Percentiles rank a stretch among this genome's conserved stretches.
Conservation (phyloP, 2,329 filamentous ascomycete species). For the Davidsoniella australis region DNA sequence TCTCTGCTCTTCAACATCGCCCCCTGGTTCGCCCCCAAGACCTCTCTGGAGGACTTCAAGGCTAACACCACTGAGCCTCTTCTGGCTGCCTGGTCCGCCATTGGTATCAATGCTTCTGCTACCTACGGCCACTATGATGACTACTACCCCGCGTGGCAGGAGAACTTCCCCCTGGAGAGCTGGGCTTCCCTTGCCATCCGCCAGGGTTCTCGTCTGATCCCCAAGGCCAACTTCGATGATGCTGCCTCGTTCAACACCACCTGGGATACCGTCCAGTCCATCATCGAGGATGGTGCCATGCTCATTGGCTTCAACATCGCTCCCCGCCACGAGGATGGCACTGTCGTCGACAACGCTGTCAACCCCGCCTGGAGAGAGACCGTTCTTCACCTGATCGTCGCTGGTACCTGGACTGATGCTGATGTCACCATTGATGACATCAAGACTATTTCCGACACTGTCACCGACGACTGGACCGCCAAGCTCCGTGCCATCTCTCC, state of each 20-base stretch:
- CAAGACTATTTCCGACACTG: conserved; percentile 13
- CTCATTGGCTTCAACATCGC: conserved; percentile 21
- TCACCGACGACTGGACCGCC: conserved; percentile 15
- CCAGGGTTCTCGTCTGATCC: conserved; percentile 20
- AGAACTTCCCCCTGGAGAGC: conserved; percentile 12
- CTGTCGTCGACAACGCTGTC: conserved; percentile 19
- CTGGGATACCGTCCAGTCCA: conserved; percentile 18
- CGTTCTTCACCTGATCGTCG: conserved; percentile 20
- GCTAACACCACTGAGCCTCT: conserved; percentile 17
- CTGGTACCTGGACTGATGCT: conserved; percentile 13
- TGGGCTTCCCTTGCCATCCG: conserved; percentile 11
- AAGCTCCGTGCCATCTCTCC: conserved; percentile 21
- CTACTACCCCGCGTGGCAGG: conserved; percentile 19
- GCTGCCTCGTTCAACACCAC: conserved; percentile 16
- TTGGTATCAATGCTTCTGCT: conserved; percentile 21
- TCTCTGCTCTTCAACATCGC: conserved; percentile 19
- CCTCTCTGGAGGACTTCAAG: conserved; percentile 19
- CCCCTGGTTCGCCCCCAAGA: conserved; percentile 16
- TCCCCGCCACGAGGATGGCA: conserved; percentile 18
- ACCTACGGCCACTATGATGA: conserved; percentile 16
- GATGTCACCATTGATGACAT: background rate
- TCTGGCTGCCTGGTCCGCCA: conserved; percentile 21
- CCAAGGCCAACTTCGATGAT: conserved; percentile 17
- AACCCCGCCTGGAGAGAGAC: conserved; percentile 29
- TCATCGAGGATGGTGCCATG: conserved; percentile 22